These are phyloP conservation scores for Metschnikowia koreensis DNA, from an alignment of 805 yeast species.

Conservation along the genomic window DNA sequence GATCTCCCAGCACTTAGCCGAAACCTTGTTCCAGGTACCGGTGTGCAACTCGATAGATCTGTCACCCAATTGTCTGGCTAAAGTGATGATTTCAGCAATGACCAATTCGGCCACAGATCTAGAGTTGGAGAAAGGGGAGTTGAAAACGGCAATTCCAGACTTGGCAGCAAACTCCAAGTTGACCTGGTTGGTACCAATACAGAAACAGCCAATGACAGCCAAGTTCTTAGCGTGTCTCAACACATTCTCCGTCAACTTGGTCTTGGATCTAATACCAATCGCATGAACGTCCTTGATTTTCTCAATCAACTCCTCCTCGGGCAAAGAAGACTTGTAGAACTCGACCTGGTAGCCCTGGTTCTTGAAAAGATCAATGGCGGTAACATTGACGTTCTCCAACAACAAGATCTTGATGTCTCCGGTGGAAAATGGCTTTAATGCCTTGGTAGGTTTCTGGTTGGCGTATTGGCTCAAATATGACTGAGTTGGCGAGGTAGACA, in stretches of 20 bases:
- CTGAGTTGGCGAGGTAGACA: conserved; percentile 80
- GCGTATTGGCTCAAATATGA: conserved; percentile 60
- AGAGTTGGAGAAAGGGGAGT: conserved; percentile 97
- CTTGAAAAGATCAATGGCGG: conserved; percentile 83
- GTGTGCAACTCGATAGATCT: conserved; percentile 94
- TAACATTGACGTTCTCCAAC: conserved; percentile 88
- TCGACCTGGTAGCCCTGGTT: conserved; percentile 97
- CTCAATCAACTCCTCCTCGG: conserved; percentile 91
- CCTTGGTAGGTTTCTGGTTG: conserved; percentile 55
- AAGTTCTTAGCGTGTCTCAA: conserved; percentile 85
- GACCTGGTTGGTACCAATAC: conserved; percentile 98
- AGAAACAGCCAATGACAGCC: conserved; percentile 93
- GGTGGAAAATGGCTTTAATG: conserved; percentile 90
- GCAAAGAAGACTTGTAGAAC: conserved; percentile 81
- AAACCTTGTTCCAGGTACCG: conserved; percentile 97
- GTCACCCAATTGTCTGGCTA: conserved; percentile 96
- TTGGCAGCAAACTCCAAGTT: conserved; percentile 89
- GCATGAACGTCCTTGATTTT: conserved; percentile 94
- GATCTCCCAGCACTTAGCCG: conserved; percentile 95
- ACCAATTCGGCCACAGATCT: conserved; percentile 98
- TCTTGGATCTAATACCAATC: conserved; percentile 96
- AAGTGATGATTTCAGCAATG: conserved; percentile 87
- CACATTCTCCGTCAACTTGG: conserved; percentile 77
- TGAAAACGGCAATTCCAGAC: conserved; percentile 93
- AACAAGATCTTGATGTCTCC: conserved; percentile 91